Conservation (phyloP, 1,139 yeast species). For the Torulaspora pretoriensis region DNA sequence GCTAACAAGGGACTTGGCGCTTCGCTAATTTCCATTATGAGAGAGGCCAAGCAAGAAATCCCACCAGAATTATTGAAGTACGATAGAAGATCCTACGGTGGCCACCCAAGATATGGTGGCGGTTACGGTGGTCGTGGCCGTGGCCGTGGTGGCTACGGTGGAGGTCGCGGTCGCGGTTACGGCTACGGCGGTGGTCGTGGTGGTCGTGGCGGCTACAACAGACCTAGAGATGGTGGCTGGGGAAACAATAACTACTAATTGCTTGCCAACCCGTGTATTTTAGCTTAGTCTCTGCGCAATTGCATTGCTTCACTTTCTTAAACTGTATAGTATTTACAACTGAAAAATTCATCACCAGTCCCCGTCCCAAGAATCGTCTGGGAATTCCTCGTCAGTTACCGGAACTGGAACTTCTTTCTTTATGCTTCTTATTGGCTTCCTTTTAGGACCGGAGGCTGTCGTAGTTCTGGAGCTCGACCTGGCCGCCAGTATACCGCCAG, state of each 20-base stretch:
- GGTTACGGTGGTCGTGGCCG: constrained; percentile 52
- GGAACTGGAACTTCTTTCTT: constrained; percentile 25
- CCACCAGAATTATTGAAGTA: constrained; percentile 53
- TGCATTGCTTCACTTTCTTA: constrained; percentile 2
- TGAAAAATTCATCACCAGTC: constrained; percentile 38
- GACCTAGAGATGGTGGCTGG: constrained; percentile 34
- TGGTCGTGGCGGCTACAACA: constrained; percentile 20
- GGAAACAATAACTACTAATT: constrained; percentile 22
- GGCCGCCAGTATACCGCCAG: constrained; percentile 7
- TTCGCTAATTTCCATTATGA: constrained; percentile 81
- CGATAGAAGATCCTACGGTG: constrained; percentile 43
- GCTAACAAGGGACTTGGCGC: constrained; percentile 86
- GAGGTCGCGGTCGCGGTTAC: constrained; percentile 39
- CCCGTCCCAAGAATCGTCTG: constrained; percentile 45
- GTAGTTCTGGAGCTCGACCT: constrained; percentile 5
- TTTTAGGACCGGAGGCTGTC: constrained; percentile 1
- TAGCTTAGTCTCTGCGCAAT: constrained; percentile 3
- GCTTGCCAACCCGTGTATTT: constrained; percentile 2
- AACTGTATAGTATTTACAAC: constrained; percentile 7
- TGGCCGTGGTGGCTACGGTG: constrained; percentile 45
- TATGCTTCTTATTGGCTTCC: constrained; percentile 1
- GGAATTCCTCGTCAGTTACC: constrained; percentile 39
- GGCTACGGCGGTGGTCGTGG: constrained; percentile 36
- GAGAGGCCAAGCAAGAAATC: constrained; percentile 91
- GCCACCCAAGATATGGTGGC: constrained; percentile 53